A percentile compares a stretch with the other conserved stretches of the same genome.
Conservation (phyloP, 768 basidiomycete species). For the Boletus barrowsii region DNA sequence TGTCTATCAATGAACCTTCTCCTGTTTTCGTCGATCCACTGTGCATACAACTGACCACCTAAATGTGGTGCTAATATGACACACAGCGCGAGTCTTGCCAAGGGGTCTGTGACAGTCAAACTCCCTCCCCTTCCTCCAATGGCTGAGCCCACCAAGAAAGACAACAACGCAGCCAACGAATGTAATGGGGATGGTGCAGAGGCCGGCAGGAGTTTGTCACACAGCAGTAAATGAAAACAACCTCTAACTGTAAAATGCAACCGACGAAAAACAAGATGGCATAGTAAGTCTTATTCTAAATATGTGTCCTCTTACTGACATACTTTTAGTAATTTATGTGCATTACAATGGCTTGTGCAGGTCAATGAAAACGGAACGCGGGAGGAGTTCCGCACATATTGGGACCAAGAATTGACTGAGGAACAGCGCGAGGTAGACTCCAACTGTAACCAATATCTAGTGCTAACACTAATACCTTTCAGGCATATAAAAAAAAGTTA, state of each 20-base stretch:
- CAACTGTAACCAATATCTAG: too few species aligned
- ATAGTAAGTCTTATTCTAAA: background rate
- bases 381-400: background rate
- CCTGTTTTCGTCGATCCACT: background rate
- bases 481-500: background rate
- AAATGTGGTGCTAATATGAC: too few species aligned
- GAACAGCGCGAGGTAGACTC: background rate
- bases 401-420: background rate
- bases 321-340: background rate
- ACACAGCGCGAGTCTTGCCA: background rate
- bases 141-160: background rate
- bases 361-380: background rate
- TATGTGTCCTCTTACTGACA: background rate
- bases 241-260: background rate
- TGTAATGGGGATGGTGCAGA: background rate
- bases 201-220: too few species aligned
- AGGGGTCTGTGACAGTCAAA: background rate
- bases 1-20: too few species aligned
- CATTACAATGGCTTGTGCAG: background rate
- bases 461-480: too few species aligned
- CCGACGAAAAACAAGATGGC: background rate
- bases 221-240: too few species aligned
- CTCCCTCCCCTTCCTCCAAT: background rate
- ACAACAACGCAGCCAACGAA: background rate
- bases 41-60: background rate